Evolutionary conservation across 2,329 filamentous ascomycete species (phyloP).

Genomic region (Apiospora marii): DNA sequence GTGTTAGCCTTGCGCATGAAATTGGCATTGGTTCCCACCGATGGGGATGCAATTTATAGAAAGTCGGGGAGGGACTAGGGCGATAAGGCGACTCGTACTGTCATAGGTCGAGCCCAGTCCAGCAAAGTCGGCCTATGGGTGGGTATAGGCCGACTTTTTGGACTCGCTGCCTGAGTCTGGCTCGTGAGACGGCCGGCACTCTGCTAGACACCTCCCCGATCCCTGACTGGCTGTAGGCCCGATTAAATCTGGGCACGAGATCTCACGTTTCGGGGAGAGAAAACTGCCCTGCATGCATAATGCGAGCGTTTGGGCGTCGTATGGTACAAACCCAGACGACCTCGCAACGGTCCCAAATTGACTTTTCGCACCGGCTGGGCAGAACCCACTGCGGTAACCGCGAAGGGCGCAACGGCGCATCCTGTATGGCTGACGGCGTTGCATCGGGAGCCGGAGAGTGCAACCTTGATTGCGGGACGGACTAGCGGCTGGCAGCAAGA

Average conservation of each 20-base stretch:
- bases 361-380: background rate
- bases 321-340: background rate
- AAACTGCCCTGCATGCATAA: background rate
- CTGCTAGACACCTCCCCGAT: background rate
- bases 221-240: conserved; percentile 3
- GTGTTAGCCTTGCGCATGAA: background rate
- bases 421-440: conserved; percentile 6
- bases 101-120: background rate
- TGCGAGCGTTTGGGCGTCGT: background rate
- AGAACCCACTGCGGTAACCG: background rate
- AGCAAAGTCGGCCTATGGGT: background rate
- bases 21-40: background rate
- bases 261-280: background rate
- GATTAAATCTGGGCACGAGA: background rate
- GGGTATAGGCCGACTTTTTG: background rate
- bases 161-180: background rate
- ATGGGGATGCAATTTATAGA: background rate
- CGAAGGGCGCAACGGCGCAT: background rate
- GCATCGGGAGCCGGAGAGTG: background rate
- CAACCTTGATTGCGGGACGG: background rate
- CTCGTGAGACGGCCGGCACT: conserved; percentile 1
- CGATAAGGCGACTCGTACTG: background rate
- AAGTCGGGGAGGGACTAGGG: background rate
- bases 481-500: background rate
- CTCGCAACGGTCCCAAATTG: background rate